Percentiles rank a stretch among this genome's conserved stretches.
Evolutionary conservation across 129 eudicot genomes (phyloP).

Genomic region (Tagetes patula): DNA sequence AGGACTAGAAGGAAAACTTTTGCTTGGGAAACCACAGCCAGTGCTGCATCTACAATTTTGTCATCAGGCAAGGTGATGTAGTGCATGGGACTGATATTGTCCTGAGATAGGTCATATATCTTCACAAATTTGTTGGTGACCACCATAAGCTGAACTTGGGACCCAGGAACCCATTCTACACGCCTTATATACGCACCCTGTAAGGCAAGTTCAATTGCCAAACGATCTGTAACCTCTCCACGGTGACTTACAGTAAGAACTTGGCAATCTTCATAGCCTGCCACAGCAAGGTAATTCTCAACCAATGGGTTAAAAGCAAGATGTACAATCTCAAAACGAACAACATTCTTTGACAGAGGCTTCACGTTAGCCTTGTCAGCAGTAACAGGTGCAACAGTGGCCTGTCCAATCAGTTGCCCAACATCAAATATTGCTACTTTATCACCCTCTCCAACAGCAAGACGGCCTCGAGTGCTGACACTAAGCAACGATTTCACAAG

Average conservation of each 20-base stretch:
- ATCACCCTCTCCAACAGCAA: slow-evolving; percentile 99
- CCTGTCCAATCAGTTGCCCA: slow-evolving; percentile 97
- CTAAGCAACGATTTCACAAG: slow-evolving; percentile 88
- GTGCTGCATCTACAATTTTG: slow-evolving; percentile 79
- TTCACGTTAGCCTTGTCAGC: slow-evolving; percentile 98
- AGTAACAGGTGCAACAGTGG: slow-evolving; percentile 88
- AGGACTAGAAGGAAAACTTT: slow-evolving; percentile 72
- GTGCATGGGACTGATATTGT: slow-evolving; percentile 88
- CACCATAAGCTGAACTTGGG: slow-evolving; percentile 98
- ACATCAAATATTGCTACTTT: slow-evolving; percentile 97
- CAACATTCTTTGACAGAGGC: slow-evolving; percentile 92
- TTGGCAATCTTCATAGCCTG: slow-evolving; percentile 99
- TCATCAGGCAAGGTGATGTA: slow-evolving; percentile 78
- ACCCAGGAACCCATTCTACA: slow-evolving; percentile 95
- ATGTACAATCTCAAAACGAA: slow-evolving; percentile 95
- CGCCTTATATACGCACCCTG: slow-evolving; percentile 94
- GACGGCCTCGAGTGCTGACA: slow-evolving; percentile 86
- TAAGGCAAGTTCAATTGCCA: slow-evolving; percentile 91
- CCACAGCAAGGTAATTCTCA: slow-evolving; percentile 92
- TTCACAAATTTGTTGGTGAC: slow-evolving; percentile 90
- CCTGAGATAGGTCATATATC: slow-evolving; percentile 91
- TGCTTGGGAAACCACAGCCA: slow-evolving; percentile 79
- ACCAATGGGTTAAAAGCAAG: slow-evolving; percentile 77
- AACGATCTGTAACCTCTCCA: slow-evolving; percentile 96
- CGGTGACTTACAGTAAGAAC: slow-evolving; percentile 92